Conservation (phyloP, 805 yeast genomes). For the Gaillardinia entomophila region DNA sequence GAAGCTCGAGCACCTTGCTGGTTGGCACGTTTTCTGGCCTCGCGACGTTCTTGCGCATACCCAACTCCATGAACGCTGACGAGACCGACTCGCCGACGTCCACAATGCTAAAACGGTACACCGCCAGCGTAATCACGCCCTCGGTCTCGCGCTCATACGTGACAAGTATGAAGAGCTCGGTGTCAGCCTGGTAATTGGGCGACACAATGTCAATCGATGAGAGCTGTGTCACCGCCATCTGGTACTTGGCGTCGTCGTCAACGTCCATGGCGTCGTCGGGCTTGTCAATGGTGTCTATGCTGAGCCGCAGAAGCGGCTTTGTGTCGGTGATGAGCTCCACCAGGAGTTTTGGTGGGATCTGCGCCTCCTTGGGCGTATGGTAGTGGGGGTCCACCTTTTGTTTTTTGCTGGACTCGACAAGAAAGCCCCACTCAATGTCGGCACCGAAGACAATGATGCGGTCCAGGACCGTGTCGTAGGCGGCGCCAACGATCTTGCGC, state of each 20-base stretch:
- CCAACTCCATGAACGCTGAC: slow-evolving; percentile 26
- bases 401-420: slow-evolving; percentile 41
- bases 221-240: slow-evolving; percentile 2
- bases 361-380: slow-evolving; percentile 43
- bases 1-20: slow-evolving; percentile 11
- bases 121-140: slow-evolving; percentile 9
- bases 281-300: slow-evolving; percentile 7
- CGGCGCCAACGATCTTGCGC: slow-evolving; percentile 39
- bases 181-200: slow-evolving; percentile 36
- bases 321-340: slow-evolving; percentile 28
- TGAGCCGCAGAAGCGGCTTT: slow-evolving; percentile 15
- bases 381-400: slow-evolving; percentile 43
- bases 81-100: slow-evolving; percentile 17
- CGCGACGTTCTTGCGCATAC: slow-evolving; percentile 13
- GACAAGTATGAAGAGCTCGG: slow-evolving; percentile 42
- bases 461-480: slow-evolving; percentile 29
- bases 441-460: slow-evolving; percentile 38
- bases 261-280: slow-evolving; percentile 13
- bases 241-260: slow-evolving; percentile 4
- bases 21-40: background rate
- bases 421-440: slow-evolving; percentile 51
- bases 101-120: slow-evolving; percentile 23
- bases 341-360: slow-evolving; percentile 33
- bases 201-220: slow-evolving; percentile 39
- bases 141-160: slow-evolving; percentile 24